Evolutionary conservation across 2,329 filamentous ascomycete genomes (phyloP), one percentile per base, ranked within the genome.

Genomic region (Cytospora chrysosperma): DNA sequence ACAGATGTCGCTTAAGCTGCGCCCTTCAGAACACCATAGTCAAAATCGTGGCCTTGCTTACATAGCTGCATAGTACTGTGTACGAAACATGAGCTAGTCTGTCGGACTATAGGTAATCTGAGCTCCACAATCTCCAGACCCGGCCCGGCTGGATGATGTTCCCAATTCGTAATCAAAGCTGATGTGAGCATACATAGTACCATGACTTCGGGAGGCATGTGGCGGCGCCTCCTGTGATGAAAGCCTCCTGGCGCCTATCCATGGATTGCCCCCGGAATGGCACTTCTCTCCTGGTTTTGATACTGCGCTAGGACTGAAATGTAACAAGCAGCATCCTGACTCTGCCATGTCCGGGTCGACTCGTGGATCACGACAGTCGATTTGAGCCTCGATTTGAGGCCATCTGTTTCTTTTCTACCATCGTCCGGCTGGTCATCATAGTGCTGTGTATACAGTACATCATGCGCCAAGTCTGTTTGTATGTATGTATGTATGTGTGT

Each of bases 401-500:
- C n/a, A 13, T n/a, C 43, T 47, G 43, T 24, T 13, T 13, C 21
- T 9, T 24, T 24, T 13, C n/a, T 21, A 24, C 32, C 37, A 30
- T 24, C 15, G 34, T 27, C 26, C 32, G 12, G 58, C n/a, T 24
- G n/a, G n/a, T n/a, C n/a, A n/a, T n/a, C n/a, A n/a, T n/a, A n/a
- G n/a, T n/a, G n/a, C n/a, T n/a, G n/a, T n/a, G n/a, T 51, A 24
- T 24, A 32, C 26, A 28, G 43, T 49, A 60, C 58, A 60, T 53
- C 26, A 19, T 60, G 50, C 34, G 58, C 58, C 58, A 60, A 53
- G 50, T 32, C 58, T 28, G 28, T 28, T n/a, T n/a, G n/a, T n/a
- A n/a, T n/a, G n/a, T n/a, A n/a, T n/a, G n/a, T n/a, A n/a, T n/a
- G n/a, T n/a, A n/a, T n/a, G n/a, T n/a, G n/a, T n/a, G n/a, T n/a